Base-by-base conservation (phyloP, 768 basidiomycete genomes). In the Crucibulum laeve region DNA sequence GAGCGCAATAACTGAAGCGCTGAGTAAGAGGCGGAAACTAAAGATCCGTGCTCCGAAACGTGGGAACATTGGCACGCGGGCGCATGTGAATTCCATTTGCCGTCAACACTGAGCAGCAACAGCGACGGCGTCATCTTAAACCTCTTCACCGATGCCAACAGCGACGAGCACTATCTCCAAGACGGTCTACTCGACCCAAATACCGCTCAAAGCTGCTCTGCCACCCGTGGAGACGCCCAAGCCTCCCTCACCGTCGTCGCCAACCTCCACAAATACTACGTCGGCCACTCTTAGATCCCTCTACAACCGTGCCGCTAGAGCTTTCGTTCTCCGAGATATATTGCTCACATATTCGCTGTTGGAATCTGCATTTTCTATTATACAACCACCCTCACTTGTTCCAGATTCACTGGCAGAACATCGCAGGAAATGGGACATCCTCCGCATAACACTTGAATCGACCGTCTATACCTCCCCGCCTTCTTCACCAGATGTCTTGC, bases 351-450 rank as follows among this genome's bases (percentile, higher is more conserved):
- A 82, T 44, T 73, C 80, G 3, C 69, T 91, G 25, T 57, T 91
- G 21, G 67, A 74, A 33, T 78, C 85, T 5, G 89, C 87, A 0
- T 88, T 90, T 58, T 56, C 76, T 6, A 61, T 87, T 24, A 54
- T 92, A 48, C 71, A 57, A 13, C 67, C 70, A 3, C 78, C 67
- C 4, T 42, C 51, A 24, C 46, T 47, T 5, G 25, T 52, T 5
- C 53, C 59, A 10, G 80, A 81, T 46, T 37, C 53, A 3, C 68
- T 79, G 3, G 68, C 73, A 43, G 64, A 74, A 17, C 68, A 80
- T 47, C 79, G 89, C 14, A 71, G 82, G 44, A 91, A 90, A 66
- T 92, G 90, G 90, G 89, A 92, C 54, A 80, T 92, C 44, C 79
- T 92, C 5, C 76, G 90, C 19, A 84, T 92, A 49, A 91, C 88